A percentile compares a stretch with the other conserved stretches of the same genome.
phyloP scores from a whole-genome alignment of 106 monocot species.

The Iris macrosiphon region DNA sequence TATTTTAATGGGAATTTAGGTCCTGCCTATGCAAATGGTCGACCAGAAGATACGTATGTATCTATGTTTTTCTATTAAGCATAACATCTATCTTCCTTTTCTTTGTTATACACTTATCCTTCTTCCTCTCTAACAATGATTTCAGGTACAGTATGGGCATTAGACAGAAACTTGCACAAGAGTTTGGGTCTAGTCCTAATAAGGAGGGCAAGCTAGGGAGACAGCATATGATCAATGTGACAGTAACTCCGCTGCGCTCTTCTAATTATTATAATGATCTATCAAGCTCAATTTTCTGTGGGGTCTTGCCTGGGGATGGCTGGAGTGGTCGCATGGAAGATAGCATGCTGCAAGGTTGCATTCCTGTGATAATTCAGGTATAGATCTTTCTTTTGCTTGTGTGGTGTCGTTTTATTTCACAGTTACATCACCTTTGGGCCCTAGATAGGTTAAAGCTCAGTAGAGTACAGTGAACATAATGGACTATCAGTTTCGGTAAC shows the following conservation, averaged over 20 bases:
- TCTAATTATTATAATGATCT: slow-evolving; percentile 59
- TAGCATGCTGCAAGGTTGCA: slow-evolving; percentile 82
- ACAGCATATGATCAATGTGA: slow-evolving; percentile 57
- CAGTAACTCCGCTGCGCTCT: slow-evolving; percentile 54
- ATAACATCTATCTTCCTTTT: background rate
- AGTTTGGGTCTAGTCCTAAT: slow-evolving; percentile 81
- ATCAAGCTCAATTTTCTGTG: slow-evolving; percentile 79
- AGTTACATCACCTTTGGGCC: too few relatives aligned
- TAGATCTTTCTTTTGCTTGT: background rate
- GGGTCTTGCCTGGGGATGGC: slow-evolving; percentile 91
- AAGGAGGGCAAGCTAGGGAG: slow-evolving; percentile 79
- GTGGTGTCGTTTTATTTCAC: too few relatives aligned
- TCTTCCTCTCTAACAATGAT: slow-evolving; percentile 5
- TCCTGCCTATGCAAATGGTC: slow-evolving; percentile 70
- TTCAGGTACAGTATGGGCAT: slow-evolving; percentile 94
- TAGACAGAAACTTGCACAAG: slow-evolving; percentile 70
- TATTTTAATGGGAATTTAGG: slow-evolving; percentile 98
- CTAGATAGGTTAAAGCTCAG: too few relatives aligned
- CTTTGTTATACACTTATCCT: background rate
- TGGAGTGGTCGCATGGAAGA: slow-evolving; percentile 98
- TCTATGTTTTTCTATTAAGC: too few relatives aligned
- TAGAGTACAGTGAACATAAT: too few relatives aligned
- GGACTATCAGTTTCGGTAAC: too few relatives aligned
- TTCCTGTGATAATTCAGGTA: slow-evolving; percentile 97
- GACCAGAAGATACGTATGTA: slow-evolving; percentile 80